Evolutionary conservation across 805 yeast genomes (phyloP).

Genomic region (Spathaspora passalidarum): DNA sequence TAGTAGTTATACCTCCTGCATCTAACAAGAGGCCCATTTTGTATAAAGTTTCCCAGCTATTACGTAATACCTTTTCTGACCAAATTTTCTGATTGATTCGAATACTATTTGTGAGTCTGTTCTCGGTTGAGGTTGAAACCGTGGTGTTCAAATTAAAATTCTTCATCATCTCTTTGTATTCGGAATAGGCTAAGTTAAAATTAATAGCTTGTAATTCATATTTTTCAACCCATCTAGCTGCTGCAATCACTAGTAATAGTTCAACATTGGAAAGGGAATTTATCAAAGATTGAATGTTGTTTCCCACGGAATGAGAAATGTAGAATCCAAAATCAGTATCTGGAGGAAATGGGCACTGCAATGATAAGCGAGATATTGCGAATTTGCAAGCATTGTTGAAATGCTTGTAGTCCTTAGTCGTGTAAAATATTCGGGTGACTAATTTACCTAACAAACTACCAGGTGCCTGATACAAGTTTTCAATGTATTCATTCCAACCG

Average conservation of each 20-base stretch:
- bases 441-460: constrained; percentile 15
- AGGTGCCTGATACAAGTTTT: constrained; percentile 22
- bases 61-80: constrained; percentile 57
- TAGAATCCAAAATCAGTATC: constrained; percentile 14
- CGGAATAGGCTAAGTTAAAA: constrained; percentile 74
- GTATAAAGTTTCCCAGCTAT: constrained; percentile 73
- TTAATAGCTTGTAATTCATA: constrained; percentile 59
- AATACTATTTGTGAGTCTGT: constrained; percentile 28
- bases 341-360: constrained; percentile 21
- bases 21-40: constrained; percentile 52
- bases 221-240: constrained; percentile 68
- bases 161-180: constrained; percentile 59
- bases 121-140: constrained; percentile 32
- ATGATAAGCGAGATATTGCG: constrained; percentile 34
- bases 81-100: constrained; percentile 48
- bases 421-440: constrained; percentile 44
- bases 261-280: constrained; percentile 64
- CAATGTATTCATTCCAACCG: constrained; percentile 47
- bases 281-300: constrained; percentile 25
- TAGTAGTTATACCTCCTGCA: constrained; percentile 39
- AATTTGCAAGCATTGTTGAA: constrained; percentile 42
- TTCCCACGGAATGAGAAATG: constrained; percentile 14
- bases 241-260: constrained; percentile 64
- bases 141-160: constrained; percentile 31
- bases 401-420: constrained; percentile 55